Evolutionary conservation across 768 basidiomycete genomes (phyloP), one percentile per base, ranked within the genome.

Genomic region (Astraeus odoratus): DNA sequence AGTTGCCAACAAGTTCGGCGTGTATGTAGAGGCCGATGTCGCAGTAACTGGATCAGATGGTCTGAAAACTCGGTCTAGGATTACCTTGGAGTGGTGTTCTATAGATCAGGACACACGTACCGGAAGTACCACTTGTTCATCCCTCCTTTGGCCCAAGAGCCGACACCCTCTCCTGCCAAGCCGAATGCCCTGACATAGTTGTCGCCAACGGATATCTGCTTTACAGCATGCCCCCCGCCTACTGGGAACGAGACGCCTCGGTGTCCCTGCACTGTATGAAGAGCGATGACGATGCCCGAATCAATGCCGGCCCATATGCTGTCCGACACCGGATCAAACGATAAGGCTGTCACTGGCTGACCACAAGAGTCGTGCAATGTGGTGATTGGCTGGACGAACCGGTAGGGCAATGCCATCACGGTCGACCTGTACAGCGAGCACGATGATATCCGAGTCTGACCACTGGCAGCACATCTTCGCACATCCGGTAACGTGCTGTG

Each of bases 271-370:
- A 74, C 61, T 33, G 80, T 73, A 65, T 87, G 80, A 59, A 82
- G 77, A 1, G 86, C 83, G 31, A 73, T 61, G 49, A 96, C 74
- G 46, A 70, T 69, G 3, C 95, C 94, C 23, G 76, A 66, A 46
- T 80, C 78, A 8, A 77, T 73, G 24, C 93, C 94, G 38, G 83
- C 71, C 92, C 93, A 96, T 27, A 99, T 68, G 5, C 84, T 78
- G 62, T 97, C 93, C 0, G 90, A 88, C 18, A 86, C 82, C 7
- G 91, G 85, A 65, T 99, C 95, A 61, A 98, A 94, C 0, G 83
- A 78, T 46, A 96, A 72, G 0, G 89, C 78, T 19, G 86, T 83
- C 39, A 86, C 72, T 20, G 83, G 75, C 54, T 78, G 75, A 23
- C 15, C 46, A 48, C 41, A 39, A 23, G 42, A 23, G 13, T 48